Evolutionary conservation across 306 rosid genomes (phyloP), one percentile per base, ranked within the genome.

Genomic region (Sophora flavescens): DNA sequence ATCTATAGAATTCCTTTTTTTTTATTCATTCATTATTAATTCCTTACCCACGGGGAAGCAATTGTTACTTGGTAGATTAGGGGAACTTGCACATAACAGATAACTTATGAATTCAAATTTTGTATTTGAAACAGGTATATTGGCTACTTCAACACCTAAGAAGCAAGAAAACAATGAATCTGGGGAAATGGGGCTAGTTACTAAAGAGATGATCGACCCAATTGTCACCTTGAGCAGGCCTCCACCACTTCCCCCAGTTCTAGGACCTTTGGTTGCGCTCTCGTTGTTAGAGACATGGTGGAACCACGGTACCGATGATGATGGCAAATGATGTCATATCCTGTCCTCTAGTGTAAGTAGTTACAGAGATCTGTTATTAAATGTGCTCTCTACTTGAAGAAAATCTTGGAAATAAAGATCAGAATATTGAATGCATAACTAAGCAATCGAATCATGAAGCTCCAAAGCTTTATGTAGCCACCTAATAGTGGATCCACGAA

Each of bases 191-290:
- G 79, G 63, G 57, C 8, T 74, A 28, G 72, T 76, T 72, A 54
- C 82, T 15, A 87, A 85, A 11, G 90, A 89, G 80, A 83, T 82
- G 68, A 22, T 56, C 17, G 87, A 83, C 26, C 91, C 93, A 65
- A 70, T 93, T 65, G 91, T 56, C 1, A 67, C 87, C 32, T 87
- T 86, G 53, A 74, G 90, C 56, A 75, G 82, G 87, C 97, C 93
- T 15, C 93, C 96, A 1, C 93, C 87, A 8, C 74, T 85, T 52
- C 98, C 97, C 1, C 93, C 96, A 4, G 69, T 83, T 70, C 51
- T 93, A 22, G 92, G 92, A 47, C 92, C 93, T 2, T 68, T 93
- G 79, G 64, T 87, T 48, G 83, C 70, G 53, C 63, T 91, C 56
- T 87, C 92, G 0, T 51, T 93, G 63, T 33, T 89, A 4, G 86